A percentile compares a stretch with the other conserved stretches of the same genome.
Conservation (phyloP, 2,329 filamentous ascomycete species). For the Fusarium virguliforme region DNA sequence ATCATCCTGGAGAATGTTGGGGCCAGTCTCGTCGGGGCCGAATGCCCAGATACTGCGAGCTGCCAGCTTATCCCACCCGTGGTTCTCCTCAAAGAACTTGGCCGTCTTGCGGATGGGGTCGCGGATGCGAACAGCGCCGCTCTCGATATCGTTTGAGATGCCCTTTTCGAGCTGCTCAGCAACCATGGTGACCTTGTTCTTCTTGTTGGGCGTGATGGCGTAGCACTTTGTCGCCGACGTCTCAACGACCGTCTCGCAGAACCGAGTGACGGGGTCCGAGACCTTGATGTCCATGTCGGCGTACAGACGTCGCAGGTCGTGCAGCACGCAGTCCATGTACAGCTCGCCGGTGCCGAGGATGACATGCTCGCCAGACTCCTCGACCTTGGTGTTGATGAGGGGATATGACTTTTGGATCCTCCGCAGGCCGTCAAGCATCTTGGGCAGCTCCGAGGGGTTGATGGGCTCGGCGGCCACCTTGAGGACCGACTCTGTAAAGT, state of each 20-base stretch:
- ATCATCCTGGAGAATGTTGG: constrained; percentile 97
- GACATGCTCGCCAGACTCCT: constrained; percentile 97
- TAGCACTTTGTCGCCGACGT: constrained; percentile 99
- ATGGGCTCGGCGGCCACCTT: constrained; percentile 98
- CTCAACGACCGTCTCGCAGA: constrained; percentile 98
- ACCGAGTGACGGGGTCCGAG: constrained; percentile 95
- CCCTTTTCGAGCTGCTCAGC: constrained; percentile 96
- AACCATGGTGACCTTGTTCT: constrained; percentile 99
- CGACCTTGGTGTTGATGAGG: constrained; percentile 94
- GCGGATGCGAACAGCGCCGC: constrained; percentile 89
- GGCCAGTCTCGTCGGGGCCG: constrained; percentile 93
- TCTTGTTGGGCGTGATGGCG: constrained; percentile 97
- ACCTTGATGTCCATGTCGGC: constrained; percentile 99
- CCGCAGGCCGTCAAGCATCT: constrained; percentile 97
- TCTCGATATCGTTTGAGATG: constrained; percentile 95
- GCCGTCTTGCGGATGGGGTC: constrained; percentile 94
- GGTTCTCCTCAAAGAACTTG: constrained; percentile 97
- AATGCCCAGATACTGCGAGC: constrained; percentile 98
- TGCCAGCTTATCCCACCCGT: constrained; percentile 96
- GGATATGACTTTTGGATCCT: constrained; percentile 99
- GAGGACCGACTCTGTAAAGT: constrained; percentile 97
- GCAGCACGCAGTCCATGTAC: constrained; percentile 99
- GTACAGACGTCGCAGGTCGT: constrained; percentile 93
- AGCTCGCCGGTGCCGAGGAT: constrained; percentile 95
- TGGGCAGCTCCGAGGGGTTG: constrained; percentile 96